A percentile compares a stretch with the other conserved stretches of the same genome.
phyloP scores from a whole-genome alignment of 1,284 basidiomycete genomes.

The Clitocybe nebularis region DNA sequence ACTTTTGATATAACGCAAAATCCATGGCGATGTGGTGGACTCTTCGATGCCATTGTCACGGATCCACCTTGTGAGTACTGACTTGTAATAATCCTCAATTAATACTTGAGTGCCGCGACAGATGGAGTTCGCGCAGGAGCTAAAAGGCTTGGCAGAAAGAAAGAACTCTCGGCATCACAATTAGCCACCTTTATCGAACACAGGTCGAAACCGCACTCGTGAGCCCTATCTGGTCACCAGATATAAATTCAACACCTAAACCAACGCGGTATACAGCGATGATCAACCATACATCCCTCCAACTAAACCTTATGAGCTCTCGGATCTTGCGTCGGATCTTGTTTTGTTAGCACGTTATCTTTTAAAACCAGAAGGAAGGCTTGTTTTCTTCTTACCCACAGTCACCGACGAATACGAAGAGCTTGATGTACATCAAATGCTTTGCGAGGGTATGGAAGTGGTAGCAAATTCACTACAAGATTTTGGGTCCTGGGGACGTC shows the following conservation, averaged over 20 bases:
- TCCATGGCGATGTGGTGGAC: slow-evolving; percentile 83
- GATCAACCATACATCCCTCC: slow-evolving; percentile 79
- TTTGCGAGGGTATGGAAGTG: slow-evolving; percentile 84
- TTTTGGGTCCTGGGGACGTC: slow-evolving; percentile 93
- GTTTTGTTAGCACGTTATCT: slow-evolving; percentile 82
- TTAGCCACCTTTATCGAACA: slow-evolving; percentile 35
- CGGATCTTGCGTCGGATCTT: slow-evolving; percentile 78
- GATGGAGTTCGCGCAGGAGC: slow-evolving; percentile 97
- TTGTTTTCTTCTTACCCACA: slow-evolving; percentile 95
- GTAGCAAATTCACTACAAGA: slow-evolving; percentile 90
- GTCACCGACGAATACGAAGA: slow-evolving; percentile 88
- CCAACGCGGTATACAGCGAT: slow-evolving; percentile 30
- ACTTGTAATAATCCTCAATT: background rate
- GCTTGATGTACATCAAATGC: slow-evolving; percentile 70
- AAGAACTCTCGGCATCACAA: slow-evolving; percentile 39
- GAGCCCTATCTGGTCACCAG: slow-evolving; percentile 18
- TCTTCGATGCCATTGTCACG: slow-evolving; percentile 94
- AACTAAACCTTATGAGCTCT: slow-evolving; percentile 91
- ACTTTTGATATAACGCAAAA: slow-evolving; percentile 90
- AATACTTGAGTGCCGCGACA: slow-evolving; percentile 19
- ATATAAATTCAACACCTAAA: slow-evolving; percentile 1
- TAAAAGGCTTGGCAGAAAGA: slow-evolving; percentile 84
- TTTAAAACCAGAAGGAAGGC: slow-evolving; percentile 80
- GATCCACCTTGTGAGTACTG: slow-evolving; percentile 81
- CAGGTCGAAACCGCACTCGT: slow-evolving; percentile 37